Percentiles rank a stretch among this genome's conserved stretches.
Conservation (phyloP, 306 rosid species). For the Alnus glutinosa region DNA sequence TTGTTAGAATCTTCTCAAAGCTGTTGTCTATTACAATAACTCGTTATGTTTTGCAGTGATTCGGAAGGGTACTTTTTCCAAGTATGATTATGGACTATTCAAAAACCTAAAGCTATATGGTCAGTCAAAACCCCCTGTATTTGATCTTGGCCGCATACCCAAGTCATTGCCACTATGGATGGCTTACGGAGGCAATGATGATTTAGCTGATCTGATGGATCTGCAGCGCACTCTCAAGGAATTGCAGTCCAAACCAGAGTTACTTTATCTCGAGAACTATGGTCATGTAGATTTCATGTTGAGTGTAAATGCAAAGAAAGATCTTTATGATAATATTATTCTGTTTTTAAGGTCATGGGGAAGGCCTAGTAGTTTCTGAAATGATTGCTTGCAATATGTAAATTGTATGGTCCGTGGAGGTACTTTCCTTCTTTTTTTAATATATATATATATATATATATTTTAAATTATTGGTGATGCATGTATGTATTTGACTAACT, state of each 20-base stretch:
- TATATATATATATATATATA: too few relatives aligned
- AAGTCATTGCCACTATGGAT: constrained; percentile 86
- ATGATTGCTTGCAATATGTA: neutral
- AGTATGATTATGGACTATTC: constrained; percentile 77
- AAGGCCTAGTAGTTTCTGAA: constrained; percentile 37
- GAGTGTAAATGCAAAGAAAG: constrained; percentile 68
- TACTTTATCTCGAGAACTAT: constrained; percentile 76
- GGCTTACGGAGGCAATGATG: constrained; percentile 88
- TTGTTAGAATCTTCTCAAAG: neutral
- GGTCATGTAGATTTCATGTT: constrained; percentile 86
- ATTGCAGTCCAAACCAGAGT: constrained; percentile 66
- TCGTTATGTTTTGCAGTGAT: constrained; percentile 62
- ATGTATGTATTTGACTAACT: neutral
- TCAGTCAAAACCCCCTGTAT: constrained; percentile 66
- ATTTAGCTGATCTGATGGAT: constrained; percentile 67
- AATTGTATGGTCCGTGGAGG: neutral
- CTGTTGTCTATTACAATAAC: neutral
- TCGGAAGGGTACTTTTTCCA: constrained; percentile 75
- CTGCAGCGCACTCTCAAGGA: constrained; percentile 64
- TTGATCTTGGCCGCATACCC: constrained; percentile 72
- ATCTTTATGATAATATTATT: constrained; percentile 70
- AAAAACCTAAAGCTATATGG: constrained; percentile 72
- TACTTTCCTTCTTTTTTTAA: neutral
- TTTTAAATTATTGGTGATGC: neutral
- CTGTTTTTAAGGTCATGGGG: constrained; percentile 46